Evolutionary conservation across 1,284 basidiomycete species (phyloP), one percentile per base, ranked within the genome.

Genomic region (Macrocystidia cucumis): DNA sequence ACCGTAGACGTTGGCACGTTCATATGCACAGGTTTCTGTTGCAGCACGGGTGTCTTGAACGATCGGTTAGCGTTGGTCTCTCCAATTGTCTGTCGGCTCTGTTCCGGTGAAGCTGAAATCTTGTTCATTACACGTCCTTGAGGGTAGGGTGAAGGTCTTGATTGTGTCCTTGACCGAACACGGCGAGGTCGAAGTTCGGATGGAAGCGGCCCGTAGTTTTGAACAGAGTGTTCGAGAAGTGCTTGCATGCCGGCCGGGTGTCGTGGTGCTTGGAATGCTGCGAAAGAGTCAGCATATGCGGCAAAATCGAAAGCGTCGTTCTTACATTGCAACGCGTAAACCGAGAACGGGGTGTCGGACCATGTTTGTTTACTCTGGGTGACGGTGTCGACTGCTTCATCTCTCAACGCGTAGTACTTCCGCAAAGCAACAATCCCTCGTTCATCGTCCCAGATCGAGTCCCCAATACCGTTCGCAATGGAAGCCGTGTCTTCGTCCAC

Each of bases 91-190:
- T 40, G 40, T 35, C 7, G 55, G 3, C 55, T 40, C 40, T 62
- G 57, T 44, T 69, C 57, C 0, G 67, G 65, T 1, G 69, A 67
- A 24, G 62, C 49, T 2, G 64, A 61, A 0, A 63, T 54, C 44
- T 66, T 70, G 35, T 59, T 49, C 3, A 60, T 49, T n/a, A n/a
- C n/a, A 20, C 74, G 67, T 18, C 51, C 48, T 34, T 65, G 57
- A 22, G 81, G 81, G 44, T 88, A 86, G 0, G 84, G 85, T 2
- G 79, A 81, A 0, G 78, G 63, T 16, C 84, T 65, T 25, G 84
- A 86, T 14, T 69, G 67, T 0, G 74, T 82, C 13, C 81, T 69
- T 2, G 79, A 79, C 25, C 80, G 71, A 28, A 69, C 55, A 19
- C 77, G 72, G 39, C 65, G 71, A 21, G 65, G 65, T 5, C 72